phyloP scores from a whole-genome alignment of 495 filamentous ascomycete species.

The Penicillium fimorum region DNA sequence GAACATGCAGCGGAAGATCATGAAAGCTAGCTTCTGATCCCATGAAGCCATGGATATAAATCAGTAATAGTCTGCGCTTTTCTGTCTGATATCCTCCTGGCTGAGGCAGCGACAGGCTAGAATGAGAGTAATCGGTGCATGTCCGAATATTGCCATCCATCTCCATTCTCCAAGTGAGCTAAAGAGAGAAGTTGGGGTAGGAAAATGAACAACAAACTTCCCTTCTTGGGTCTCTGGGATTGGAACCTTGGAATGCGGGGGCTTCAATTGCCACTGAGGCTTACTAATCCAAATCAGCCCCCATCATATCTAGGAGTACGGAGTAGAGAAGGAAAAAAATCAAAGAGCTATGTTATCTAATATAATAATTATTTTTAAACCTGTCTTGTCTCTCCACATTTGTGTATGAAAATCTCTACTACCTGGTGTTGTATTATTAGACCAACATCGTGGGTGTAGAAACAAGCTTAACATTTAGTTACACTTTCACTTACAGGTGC shows the following conservation, averaged over 20 bases:
- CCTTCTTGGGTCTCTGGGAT: background rate
- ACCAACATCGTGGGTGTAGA: background rate
- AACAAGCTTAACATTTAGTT: background rate
- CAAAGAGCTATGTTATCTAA: background rate
- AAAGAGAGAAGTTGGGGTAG: background rate
- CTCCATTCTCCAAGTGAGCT: background rate
- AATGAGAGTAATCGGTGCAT: conserved; percentile 6
- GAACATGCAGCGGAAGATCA: conserved; percentile 83
- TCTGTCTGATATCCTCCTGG: conserved; percentile 7
- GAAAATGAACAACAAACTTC: conserved; percentile 4
- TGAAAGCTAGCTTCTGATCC: conserved; percentile 86
- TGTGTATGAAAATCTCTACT: background rate
- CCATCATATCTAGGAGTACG: background rate
- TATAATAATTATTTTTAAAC: background rate
- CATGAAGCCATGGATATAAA: conserved; percentile 94
- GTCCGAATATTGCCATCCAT: conserved; percentile 17
- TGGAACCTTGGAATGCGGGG: conserved; percentile 1
- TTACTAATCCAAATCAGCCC: background rate
- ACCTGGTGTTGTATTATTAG: too few species aligned
- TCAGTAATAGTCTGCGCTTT: conserved; percentile 64
- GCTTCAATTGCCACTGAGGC: background rate
- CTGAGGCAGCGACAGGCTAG: conserved; percentile 21
- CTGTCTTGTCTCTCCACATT: background rate
- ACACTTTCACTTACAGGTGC: background rate
- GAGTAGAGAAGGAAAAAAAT: background rate